Base-by-base conservation (phyloP, 129 eudicot genomes). In the Chrysanthemum seticuspe region DNA sequence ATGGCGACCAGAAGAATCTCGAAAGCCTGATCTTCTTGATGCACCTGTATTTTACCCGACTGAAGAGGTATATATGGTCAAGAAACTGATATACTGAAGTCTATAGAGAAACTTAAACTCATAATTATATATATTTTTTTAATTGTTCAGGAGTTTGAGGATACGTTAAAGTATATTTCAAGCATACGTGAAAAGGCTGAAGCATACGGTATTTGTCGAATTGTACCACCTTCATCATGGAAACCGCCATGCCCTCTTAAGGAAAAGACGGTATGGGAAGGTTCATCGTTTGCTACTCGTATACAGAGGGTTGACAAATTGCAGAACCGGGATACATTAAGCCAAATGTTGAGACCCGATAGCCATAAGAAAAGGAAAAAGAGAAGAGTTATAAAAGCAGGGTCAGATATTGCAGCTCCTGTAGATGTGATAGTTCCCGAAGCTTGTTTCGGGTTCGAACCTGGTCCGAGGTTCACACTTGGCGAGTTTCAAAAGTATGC, bases 211-310 rank as follows among this genome's bases (percentile, higher is more conserved):
- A 90, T 94, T 69, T 94, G 99, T 58, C 97, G 99, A 62, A 94
- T 90, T 44, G 92, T 94, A 44, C 99, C 99, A 61, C 99, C 99
- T 73, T 85, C 96, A 70, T 86, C 99, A 47, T 94, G 99, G 99
- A 90, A 86, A 75, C 97, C 99, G 50, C 89, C 99, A 55, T 94
- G 96, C 47, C 88, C 84, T 74, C 86, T 94, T 7, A 88, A 76
- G 76, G 87, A 84, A 66, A 86, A 68, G 23, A 67, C 62, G 36
- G 77, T 79, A 69, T 94, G 99, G 99, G 99, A 88, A 44, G 83
- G 49, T 47, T 79, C 97, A 3, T 80, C 90, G 51, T 94, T 94
- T 68, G 68, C 78, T 19, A 90, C 99, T 56, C 97, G 99, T 48
- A 63, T 94, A 67, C 99, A 94, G 79, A 77, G 90, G 74, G 87